Evolutionary conservation across 345 rosid species (phyloP), one percentile per base, ranked within the genome.

Genomic region (Arabidopsis suecica): DNA sequence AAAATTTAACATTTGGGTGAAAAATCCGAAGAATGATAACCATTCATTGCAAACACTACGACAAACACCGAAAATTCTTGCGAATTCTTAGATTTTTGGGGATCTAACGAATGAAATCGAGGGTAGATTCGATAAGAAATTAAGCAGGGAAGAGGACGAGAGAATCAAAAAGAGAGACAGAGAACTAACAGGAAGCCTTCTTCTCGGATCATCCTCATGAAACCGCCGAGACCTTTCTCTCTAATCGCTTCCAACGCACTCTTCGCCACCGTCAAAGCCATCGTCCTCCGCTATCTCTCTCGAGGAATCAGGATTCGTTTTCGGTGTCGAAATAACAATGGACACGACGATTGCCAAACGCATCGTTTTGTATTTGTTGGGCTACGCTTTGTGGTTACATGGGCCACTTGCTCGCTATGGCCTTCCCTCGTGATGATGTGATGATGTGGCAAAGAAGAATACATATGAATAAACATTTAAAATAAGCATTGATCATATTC

Each of bases 181-280:
- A 45, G 28, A 51, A 82, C 88, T 61, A 11, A 92, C 97, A 76
- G 3, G 76, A 80, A 90, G 80, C 99, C 99, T 57, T 88, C 98
- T 44, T 84, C 91, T 63, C 83, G 90, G 42, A 90, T 84, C 74
- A 84, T 86, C 37, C 87, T 72, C 10, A 92, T 20, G 78, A 95
- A 90, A 75, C 72, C 61, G 45, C 91, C 88, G 47, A 92, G 40
- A 9, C 98, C 99, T 80, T 76, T 90, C 81, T 89, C 97, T 61
- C 73, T 84, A 80, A 92, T 84, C 77, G 91, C 45, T 81, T 79
- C 84, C 81, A 86, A 28, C 28, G 79, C 91, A 70, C 84, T 88
- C 77, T 87, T 89, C 85, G 89, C 80, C 85, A 86, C 88, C 69
- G 84, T 80, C 72, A 85, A 75, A 56, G 94, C 98, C 99, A 95